Conservation (phyloP, 2,329 filamentous ascomycete genomes). For the Onygena corvina region DNA sequence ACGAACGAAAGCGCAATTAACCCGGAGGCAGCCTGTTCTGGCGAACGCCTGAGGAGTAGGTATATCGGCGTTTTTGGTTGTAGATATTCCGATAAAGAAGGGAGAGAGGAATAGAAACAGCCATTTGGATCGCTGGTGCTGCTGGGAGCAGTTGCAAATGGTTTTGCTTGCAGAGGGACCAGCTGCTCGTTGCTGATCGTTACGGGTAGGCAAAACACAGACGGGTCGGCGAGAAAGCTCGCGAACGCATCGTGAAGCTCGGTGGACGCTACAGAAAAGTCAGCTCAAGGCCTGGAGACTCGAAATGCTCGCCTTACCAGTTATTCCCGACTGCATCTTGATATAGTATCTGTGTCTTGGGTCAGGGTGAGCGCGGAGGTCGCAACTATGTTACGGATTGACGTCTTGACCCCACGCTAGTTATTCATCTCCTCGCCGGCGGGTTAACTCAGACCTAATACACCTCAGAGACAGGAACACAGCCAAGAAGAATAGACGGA, state of each 20-base stretch:
- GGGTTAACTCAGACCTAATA: no score
- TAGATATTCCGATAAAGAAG: conserved; percentile 40
- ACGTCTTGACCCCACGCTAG: background rate
- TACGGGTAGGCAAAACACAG: conserved; percentile 36
- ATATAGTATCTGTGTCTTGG: background rate
- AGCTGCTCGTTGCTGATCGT: conserved; percentile 37
- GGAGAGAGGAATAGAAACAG: conserved; percentile 41
- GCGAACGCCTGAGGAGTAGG: conserved; percentile 45
- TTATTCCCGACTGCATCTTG: conserved; percentile 40
- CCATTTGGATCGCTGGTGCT: conserved; percentile 20
- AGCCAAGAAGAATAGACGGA: background rate
- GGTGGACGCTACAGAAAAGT: conserved; percentile 28
- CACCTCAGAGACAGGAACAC: no score
- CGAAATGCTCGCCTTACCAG: conserved; percentile 24
- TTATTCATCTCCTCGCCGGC: no score
- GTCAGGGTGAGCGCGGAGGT: no score
- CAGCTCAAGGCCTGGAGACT: conserved; percentile 6
- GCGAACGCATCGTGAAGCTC: conserved; percentile 38
- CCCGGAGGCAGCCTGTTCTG: conserved; percentile 22
- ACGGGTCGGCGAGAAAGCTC: conserved; percentile 30
- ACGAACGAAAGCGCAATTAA: conserved; percentile 50
- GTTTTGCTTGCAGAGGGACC: conserved; percentile 29
- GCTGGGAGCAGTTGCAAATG: conserved; percentile 25
- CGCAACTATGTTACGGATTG: background rate
- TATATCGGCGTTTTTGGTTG: conserved; percentile 47